These are phyloP conservation scores for Saccharomycopsis phalli DNA, from an alignment of 1,139 yeast species.

Conservation along the genomic window DNA sequence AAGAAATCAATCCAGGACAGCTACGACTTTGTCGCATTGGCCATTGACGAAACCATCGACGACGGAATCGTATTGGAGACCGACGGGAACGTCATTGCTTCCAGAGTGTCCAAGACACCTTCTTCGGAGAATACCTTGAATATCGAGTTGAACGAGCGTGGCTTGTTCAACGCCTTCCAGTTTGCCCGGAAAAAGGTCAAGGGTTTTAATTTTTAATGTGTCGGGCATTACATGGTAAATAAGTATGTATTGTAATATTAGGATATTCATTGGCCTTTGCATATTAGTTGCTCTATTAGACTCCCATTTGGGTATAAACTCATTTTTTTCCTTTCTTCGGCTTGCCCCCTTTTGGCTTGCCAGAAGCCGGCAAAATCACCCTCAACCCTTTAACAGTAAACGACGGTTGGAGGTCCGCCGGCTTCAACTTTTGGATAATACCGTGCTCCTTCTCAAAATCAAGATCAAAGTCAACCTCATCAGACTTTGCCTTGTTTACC, in stretches of 20 bases:
- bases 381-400: constrained; percentile 45
- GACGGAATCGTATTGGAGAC: constrained; percentile 88
- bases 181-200: constrained; percentile 85
- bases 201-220: constrained; percentile 44
- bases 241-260: neutral
- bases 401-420: constrained; percentile 42
- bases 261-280: neutral
- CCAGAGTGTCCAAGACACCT: constrained; percentile 85
- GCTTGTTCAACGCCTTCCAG: constrained; percentile 79
- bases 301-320: neutral
- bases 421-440: constrained; percentile 46
- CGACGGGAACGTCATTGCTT: constrained; percentile 77
- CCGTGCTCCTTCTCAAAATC: constrained; percentile 73
- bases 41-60: constrained; percentile 87
- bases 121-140: constrained; percentile 52
- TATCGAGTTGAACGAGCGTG: constrained; percentile 80
- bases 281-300: neutral
- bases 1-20: constrained; percentile 70
- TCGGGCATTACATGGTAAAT: neutral
- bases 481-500: constrained; percentile 22
- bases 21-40: constrained; percentile 78
- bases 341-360: constrained; percentile 23
- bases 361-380: constrained; percentile 30
- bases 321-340: neutral
- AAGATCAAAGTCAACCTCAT: constrained; percentile 26